Evolutionary conservation across 2,329 filamentous ascomycete genomes (phyloP).

Genomic region (Neonectria ditissima): DNA sequence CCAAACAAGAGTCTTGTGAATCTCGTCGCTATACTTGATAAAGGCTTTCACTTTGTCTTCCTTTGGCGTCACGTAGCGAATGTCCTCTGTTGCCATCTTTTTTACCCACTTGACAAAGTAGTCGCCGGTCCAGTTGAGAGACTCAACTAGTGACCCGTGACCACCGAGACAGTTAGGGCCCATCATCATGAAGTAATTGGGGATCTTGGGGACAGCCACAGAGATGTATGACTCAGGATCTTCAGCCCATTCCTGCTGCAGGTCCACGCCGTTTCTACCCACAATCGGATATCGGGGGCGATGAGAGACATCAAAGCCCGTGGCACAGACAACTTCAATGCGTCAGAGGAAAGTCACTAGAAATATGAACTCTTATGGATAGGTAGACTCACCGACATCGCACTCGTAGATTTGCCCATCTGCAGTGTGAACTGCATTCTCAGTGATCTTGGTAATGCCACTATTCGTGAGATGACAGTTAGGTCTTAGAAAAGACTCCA

Average conservation of each 20-base stretch:
- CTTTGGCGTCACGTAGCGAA: constrained; percentile 37
- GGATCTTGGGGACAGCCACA: constrained; percentile 45
- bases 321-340: constrained; percentile 63
- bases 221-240: constrained; percentile 47
- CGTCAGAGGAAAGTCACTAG: background rate
- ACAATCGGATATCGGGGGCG: constrained; percentile 62
- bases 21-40: constrained; percentile 36
- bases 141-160: constrained; percentile 39
- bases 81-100: constrained; percentile 40
- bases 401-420: constrained; percentile 38
- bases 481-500: constrained; percentile 36
- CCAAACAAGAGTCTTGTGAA: constrained; percentile 41
- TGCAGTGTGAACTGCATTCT: constrained; percentile 35
- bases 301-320: constrained; percentile 67
- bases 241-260: constrained; percentile 65
- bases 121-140: constrained; percentile 41
- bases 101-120: constrained; percentile 43
- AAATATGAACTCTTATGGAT: background rate
- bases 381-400: constrained; percentile 35
- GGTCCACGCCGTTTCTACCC: constrained; percentile 59
- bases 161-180: constrained; percentile 39
- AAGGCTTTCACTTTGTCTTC: constrained; percentile 40
- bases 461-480: constrained; percentile 39
- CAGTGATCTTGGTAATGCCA: constrained; percentile 33
- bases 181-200: constrained; percentile 49